Percentiles rank a stretch among this genome's conserved stretches.
Conservation (phyloP, 148 eudicot species). For the Camellia granthamiana region DNA sequence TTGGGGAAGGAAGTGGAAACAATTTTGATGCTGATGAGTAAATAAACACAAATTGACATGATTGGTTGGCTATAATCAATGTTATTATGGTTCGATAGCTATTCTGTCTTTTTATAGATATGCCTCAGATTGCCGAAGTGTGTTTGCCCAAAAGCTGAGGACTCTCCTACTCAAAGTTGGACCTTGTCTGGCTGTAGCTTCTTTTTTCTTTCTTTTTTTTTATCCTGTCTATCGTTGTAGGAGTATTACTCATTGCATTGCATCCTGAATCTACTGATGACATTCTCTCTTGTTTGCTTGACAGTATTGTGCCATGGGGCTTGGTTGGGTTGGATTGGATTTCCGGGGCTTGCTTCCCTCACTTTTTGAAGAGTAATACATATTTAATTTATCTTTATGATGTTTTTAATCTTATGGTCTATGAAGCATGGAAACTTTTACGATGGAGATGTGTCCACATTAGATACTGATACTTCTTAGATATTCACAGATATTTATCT, state of each 20-base stretch:
- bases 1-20: background rate
- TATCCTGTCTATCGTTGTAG: too few species aligned
- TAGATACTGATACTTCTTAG: too few species aligned
- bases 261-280: constrained; percentile 5
- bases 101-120: background rate
- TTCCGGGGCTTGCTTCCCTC: constrained; percentile 97
- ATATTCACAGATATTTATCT: too few species aligned
- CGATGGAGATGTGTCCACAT: too few species aligned
- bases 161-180: background rate
- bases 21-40: background rate
- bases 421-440: too few species aligned
- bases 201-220: background rate
- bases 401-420: background rate
- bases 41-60: background rate
- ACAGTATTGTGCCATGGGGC: constrained; percentile 97
- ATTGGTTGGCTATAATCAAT: background rate
- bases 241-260: background rate
- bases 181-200: background rate
- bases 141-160: too few species aligned
- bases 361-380: constrained; percentile 86
- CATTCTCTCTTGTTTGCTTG: constrained; percentile 21
- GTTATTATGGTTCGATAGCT: background rate
- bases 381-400: background rate
- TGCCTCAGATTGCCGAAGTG: background rate
- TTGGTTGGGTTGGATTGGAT: constrained; percentile 98